Percentiles rank a stretch among this genome's conserved stretches.
Conservation (phyloP, 164 flowering plant species). For the Taxillus chinensis region DNA sequence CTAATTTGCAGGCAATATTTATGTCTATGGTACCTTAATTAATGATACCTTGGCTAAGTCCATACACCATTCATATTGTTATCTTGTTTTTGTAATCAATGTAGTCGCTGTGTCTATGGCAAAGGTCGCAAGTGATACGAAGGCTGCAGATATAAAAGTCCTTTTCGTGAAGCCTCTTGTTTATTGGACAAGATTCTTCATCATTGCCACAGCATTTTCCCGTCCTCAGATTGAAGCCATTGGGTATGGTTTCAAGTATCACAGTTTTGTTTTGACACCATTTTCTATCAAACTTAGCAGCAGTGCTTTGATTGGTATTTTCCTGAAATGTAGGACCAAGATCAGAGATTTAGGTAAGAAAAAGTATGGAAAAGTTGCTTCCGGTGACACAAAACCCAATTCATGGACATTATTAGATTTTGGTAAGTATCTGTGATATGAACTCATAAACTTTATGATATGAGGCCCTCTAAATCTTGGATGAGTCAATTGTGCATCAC, state of each 20-base stretch:
- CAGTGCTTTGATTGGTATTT: constrained; percentile 2
- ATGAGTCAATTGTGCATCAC: too few relatives aligned
- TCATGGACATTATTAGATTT: constrained; percentile 92
- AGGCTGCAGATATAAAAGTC: constrained; percentile 82
- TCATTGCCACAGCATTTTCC: constrained; percentile 94
- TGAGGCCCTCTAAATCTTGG: too few relatives aligned
- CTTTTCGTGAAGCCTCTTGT: constrained; percentile 97
- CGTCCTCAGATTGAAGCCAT: constrained; percentile 92
- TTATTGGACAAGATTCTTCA: constrained; percentile 93
- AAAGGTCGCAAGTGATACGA: constrained; percentile 85
- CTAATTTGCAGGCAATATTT: too few relatives aligned
- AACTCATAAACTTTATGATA: too few relatives aligned
- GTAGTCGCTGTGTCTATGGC: constrained; percentile 89
- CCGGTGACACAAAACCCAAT: constrained; percentile 82
- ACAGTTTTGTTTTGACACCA: not conserved
- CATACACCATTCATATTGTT: constrained; percentile 2
- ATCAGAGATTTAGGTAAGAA: constrained; percentile 79
- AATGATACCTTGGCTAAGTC: not conserved
- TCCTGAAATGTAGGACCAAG: constrained; percentile 35
- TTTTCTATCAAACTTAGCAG: not conserved
- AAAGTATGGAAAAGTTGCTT: constrained; percentile 52
- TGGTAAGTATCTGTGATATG: constrained; percentile 34
- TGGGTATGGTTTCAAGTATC: constrained; percentile 33
- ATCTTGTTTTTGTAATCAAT: constrained; percentile 8
- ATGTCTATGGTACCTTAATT: too few relatives aligned